A percentile compares a stretch with the other conserved stretches of the same genome.
phyloP scores from a whole-genome alignment of 1,284 basidiomycete species.

The Papiliotrema nemorosa region DNA sequence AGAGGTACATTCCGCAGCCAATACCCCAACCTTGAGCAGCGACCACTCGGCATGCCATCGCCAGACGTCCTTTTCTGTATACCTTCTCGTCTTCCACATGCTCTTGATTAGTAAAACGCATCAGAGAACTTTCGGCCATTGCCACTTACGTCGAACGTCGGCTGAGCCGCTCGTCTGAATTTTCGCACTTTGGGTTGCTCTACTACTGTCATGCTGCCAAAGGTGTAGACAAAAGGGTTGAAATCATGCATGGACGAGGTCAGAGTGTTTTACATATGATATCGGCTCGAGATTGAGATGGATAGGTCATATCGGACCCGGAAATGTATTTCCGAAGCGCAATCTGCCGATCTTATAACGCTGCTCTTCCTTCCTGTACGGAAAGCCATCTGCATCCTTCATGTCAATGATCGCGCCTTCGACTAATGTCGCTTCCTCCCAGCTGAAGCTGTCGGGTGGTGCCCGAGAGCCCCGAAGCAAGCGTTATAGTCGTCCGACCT shows the following conservation, averaged over 20 bases:
- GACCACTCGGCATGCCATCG: slow-evolving; percentile 24
- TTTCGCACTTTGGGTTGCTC: slow-evolving; percentile 9
- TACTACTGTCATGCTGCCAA: background rate
- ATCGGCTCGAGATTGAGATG: too few relatives aligned
- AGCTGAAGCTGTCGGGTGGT: background rate
- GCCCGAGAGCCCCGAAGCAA: background rate
- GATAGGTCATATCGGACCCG: background rate
- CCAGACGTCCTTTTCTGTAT: slow-evolving; percentile 21
- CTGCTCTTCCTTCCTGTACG: too few relatives aligned
- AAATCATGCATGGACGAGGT: too few relatives aligned
- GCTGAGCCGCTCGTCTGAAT: slow-evolving; percentile 21
- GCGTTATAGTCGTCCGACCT: background rate
- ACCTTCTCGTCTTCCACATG: slow-evolving; percentile 10
- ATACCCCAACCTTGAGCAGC: slow-evolving; percentile 26
- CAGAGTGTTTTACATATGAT: too few relatives aligned
- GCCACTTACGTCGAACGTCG: slow-evolving; percentile 15
- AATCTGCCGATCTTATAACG: background rate
- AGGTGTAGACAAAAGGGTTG: too few relatives aligned
- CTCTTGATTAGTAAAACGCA: slow-evolving; percentile 6
- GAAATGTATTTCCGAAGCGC: background rate
- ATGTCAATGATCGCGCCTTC: background rate
- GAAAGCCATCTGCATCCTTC: too few relatives aligned
- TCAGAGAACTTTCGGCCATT: background rate
- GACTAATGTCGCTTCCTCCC: background rate
- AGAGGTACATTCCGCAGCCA: slow-evolving; percentile 20